Percentiles rank a stretch among this genome's conserved stretches.
These are phyloP conservation scores for Pleurotus tuber-regium DNA, from an alignment of 768 basidiomycete species.

Conservation along the genomic window DNA sequence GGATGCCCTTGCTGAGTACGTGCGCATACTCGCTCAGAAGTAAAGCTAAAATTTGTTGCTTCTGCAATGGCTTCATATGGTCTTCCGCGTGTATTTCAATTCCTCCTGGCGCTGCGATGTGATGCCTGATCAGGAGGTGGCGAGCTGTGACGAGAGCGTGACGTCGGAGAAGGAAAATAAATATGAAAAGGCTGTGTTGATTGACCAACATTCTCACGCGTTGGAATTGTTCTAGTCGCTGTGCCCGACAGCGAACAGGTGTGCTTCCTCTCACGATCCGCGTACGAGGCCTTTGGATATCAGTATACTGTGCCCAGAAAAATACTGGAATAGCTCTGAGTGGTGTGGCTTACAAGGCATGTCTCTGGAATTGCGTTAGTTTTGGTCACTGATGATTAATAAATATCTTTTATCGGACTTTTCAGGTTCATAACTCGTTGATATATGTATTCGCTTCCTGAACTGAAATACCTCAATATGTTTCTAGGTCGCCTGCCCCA, in stretches of 20 bases:
- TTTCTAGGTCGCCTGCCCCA: constrained; percentile 3
- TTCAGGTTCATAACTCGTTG: constrained; percentile 10
- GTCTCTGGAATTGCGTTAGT: background rate
- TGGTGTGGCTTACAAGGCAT: background rate
- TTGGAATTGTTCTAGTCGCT: constrained; percentile 10
- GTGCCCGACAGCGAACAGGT: constrained; percentile 4
- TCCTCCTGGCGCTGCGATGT: background rate
- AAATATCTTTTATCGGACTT: constrained; percentile 11
- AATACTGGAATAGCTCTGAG: background rate
- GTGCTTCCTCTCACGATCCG: constrained; percentile 3
- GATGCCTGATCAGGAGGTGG: background rate
- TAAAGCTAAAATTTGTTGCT: background rate
- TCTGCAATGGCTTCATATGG: no score
- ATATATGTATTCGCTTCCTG: constrained; percentile 1
- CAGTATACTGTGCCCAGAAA: background rate
- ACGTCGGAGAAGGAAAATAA: constrained; percentile 9
- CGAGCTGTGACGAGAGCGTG: background rate
- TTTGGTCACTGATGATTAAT: constrained; percentile 10
- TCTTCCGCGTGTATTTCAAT: no score
- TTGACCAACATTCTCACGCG: constrained; percentile 8
- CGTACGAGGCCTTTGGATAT: background rate
- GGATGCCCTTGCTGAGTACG: no score
- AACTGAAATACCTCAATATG: background rate
- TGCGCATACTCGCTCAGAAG: no score
- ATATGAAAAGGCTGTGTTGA: constrained; percentile 11